phyloP scores from a whole-genome alignment of 2,329 filamentous ascomycete genomes.

The Fusarium nygamai region DNA sequence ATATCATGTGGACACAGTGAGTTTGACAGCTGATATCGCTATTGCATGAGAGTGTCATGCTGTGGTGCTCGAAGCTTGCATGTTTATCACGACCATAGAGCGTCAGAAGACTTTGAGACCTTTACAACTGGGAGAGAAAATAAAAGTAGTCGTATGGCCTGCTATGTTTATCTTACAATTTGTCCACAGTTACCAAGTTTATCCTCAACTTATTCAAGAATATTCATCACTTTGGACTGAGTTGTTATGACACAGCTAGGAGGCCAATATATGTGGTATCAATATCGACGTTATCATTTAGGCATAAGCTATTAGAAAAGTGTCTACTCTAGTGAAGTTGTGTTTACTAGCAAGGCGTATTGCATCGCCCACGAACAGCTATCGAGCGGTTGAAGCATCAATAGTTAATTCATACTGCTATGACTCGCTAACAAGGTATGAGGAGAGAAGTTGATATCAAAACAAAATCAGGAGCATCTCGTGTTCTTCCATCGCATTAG shows the following conservation, averaged over 20 bases:
- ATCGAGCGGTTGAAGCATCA: slow-evolving; percentile 25
- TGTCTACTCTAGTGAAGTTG: slow-evolving; percentile 23
- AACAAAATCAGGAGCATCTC: slow-evolving; percentile 30
- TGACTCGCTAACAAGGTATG: slow-evolving; percentile 34
- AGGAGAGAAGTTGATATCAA: slow-evolving; percentile 35
- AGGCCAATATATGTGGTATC: slow-evolving; percentile 1
- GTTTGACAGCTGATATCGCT: not conserved
- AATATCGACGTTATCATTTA: slow-evolving; percentile 10
- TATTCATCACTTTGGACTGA: not conserved
- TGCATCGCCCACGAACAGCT: slow-evolving; percentile 7
- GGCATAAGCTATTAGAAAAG: slow-evolving; percentile 14
- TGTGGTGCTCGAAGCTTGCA: not conserved
- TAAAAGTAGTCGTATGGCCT: not conserved
- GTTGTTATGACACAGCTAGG: not conserved
- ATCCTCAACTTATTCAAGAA: not conserved
- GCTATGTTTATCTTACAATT: not conserved
- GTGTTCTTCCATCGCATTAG: slow-evolving; percentile 26
- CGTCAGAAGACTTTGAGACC: not conserved
- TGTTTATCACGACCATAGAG: not conserved
- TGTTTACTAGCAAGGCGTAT: slow-evolving; percentile 4
- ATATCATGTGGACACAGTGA: slow-evolving; percentile 57
- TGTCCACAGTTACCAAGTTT: not conserved
- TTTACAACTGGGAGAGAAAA: not conserved
- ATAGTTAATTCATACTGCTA: slow-evolving; percentile 34
- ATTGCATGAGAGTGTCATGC: not conserved